These are phyloP conservation scores for Tuber umbilicatum DNA, from an alignment of 495 filamentous ascomycete genomes.

Conservation along the genomic window DNA sequence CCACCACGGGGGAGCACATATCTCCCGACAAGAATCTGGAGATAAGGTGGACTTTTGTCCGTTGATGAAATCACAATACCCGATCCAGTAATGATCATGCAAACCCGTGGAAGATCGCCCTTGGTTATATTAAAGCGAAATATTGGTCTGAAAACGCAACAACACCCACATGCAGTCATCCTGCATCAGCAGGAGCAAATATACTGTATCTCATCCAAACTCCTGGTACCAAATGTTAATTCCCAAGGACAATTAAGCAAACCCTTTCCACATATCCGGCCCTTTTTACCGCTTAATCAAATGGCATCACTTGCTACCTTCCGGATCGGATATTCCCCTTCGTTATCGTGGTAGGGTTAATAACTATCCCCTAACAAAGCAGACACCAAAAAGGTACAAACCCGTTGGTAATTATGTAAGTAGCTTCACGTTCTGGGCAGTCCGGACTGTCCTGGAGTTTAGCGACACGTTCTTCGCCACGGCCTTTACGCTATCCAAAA, in stretches of 20 bases:
- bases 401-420: conserved; percentile 71
- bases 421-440: conserved; percentile 69
- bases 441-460: conserved; percentile 72
- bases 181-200: not conserved
- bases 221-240: not conserved
- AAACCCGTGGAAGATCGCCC: not conserved
- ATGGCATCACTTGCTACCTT: conserved; percentile 28
- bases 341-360: conserved; percentile 8
- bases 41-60: not conserved
- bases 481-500: conserved; percentile 54
- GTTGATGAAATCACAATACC: not conserved
- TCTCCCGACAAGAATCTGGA: not conserved
- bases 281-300: not conserved
- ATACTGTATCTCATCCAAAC: not conserved
- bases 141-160: not conserved
- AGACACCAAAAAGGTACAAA: conserved; percentile 13
- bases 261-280: not conserved
- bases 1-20: not conserved
- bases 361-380: not conserved
- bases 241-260: not conserved
- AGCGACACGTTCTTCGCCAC: conserved; percentile 71
- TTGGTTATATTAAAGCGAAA: not conserved
- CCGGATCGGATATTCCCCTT: conserved; percentile 38
- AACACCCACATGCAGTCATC: not conserved
- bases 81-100: not conserved